Conservation (phyloP, 2,329 filamentous ascomycete species). For the Ascochyta viciae-villosae region DNA sequence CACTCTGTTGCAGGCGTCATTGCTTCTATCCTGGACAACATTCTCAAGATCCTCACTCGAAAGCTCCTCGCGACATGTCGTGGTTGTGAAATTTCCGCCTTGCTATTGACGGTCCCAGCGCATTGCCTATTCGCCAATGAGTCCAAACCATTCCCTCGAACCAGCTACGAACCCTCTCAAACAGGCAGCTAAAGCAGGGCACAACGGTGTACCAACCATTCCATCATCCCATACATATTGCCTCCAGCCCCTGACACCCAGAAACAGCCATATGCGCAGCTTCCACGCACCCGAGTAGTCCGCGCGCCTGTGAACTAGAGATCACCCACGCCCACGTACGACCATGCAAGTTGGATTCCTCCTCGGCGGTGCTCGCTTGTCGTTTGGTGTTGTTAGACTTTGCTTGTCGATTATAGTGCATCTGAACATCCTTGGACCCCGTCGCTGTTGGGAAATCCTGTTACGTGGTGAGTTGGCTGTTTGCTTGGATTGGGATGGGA, state of each 20-base stretch:
- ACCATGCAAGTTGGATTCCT: not conserved
- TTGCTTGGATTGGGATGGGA: not conserved
- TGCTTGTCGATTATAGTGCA: not conserved
- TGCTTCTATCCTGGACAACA: not conserved
- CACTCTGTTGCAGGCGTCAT: not conserved
- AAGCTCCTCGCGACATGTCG: too few species aligned
- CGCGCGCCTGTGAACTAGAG: not conserved
- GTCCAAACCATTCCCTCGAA: too few species aligned
- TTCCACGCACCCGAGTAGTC: not conserved
- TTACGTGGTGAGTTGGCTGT: not conserved
- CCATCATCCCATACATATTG: not conserved
- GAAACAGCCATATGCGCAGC: conserved; percentile 1
- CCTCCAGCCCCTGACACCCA: not conserved
- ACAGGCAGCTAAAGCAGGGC: not conserved
- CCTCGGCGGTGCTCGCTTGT: not conserved
- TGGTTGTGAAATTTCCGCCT: too few species aligned
- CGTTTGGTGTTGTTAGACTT: not conserved
- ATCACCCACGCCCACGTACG: conserved; percentile 1
- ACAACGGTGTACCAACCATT: not conserved
- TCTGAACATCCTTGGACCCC: not conserved
- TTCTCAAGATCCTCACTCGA: not conserved
- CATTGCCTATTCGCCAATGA: too few species aligned
- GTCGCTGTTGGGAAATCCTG: not conserved
- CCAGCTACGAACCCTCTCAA: too few species aligned
- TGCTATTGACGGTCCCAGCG: too few species aligned